Conservation (phyloP, 1,139 yeast species). For the Sugiyamaella sp. region DNA sequence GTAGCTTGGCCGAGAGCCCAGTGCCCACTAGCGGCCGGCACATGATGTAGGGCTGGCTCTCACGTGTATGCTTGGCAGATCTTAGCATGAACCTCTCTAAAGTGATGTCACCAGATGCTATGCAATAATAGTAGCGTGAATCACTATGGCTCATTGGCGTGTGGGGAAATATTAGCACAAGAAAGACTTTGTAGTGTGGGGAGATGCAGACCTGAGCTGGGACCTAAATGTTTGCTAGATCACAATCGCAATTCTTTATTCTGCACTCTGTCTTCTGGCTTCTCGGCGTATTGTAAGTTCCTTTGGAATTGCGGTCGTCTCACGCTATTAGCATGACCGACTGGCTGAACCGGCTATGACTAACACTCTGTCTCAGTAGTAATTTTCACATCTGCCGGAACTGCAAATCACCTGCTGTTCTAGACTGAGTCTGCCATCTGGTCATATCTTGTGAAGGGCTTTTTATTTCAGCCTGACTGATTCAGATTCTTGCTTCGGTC, state of each 20-base stretch:
- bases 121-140: neutral
- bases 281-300: too few relatives aligned
- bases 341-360: neutral
- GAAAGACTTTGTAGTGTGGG: neutral
- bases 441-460: too few relatives aligned
- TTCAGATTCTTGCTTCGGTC: too few relatives aligned
- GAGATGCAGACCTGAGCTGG: neutral
- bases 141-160: neutral
- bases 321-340: neutral
- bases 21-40: too few relatives aligned
- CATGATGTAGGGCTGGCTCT: too few relatives aligned
- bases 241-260: neutral
- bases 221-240: neutral
- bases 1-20: too few relatives aligned
- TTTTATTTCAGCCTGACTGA: too few relatives aligned
- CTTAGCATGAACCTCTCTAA: neutral
- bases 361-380: neutral
- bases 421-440: too few relatives aligned
- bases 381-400: neutral
- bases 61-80: neutral
- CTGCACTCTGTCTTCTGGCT: neutral
- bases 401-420: too few relatives aligned
- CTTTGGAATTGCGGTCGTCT: too few relatives aligned
- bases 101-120: neutral
- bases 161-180: neutral